Evolutionary conservation across 345 rosid species (phyloP), one percentile per base, ranked within the genome.

Genomic region (Gossypium rotundifolium): DNA sequence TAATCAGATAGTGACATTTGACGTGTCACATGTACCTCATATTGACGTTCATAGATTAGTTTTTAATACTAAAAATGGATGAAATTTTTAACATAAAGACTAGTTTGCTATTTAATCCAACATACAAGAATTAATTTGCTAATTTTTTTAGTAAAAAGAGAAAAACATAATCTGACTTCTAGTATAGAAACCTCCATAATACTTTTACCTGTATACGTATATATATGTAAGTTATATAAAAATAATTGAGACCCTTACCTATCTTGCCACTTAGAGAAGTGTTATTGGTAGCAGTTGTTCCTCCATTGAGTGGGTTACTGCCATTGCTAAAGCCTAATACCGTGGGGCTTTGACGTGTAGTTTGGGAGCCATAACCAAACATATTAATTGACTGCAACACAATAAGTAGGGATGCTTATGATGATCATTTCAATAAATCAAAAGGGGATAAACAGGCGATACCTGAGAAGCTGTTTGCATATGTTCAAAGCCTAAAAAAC

Each of bases 391-490:
- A 76, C 92, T 88, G 83, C 85, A 85, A 67, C 45, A 61, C 57
- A 55, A 63, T 9, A 8, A 2, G 29, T 16, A 10, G 70, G 70
- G 12, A 13, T 18, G 54, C n/a, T 53, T 55, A 71, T 13, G 38
- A 7, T 11, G 48, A 65, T 69, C 38, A 22, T 49, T 27, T 23
- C 27, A 14, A 45, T 51, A 13, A 5, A 2, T 38, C 49, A 53
- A 2, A 27, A 25, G 1, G 8, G 14, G n/a, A 33, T 49, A 57
- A 33, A 33, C 67, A 72, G 55, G 23, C 58, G 74, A 75, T 68
- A 88, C 92, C 88, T 89, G 88, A 75, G 94, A 64, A 64, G 81
- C 68, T 9, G 77, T 74, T 55, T 83, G 91, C 86, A 84, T 74
- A 12, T 81, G 84, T 16, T 84, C 88, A 74, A 87, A 85, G 48